Evolutionary conservation across 345 rosid species (phyloP), one percentile per base, ranked within the genome.

Genomic region (Linum lewisii): DNA sequence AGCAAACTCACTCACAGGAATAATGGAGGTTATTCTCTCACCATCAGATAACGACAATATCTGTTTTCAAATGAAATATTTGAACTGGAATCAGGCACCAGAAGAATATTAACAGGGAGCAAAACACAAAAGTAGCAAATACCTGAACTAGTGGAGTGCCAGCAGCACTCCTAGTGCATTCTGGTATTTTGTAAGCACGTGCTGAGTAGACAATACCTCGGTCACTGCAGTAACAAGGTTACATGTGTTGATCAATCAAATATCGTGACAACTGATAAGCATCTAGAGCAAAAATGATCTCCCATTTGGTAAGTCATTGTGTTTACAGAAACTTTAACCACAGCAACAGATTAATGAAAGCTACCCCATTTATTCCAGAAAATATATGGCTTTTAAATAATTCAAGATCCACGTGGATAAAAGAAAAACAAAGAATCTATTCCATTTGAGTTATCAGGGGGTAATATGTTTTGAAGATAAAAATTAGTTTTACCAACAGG

Each of bases 81-180:
- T 37, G 49, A 11, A 63, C 1, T 51, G 16, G 52, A 22, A 59
- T 38, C 25, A 72, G 75, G 64, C 26, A 50, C 50, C 36, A 61
- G 59, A 6, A n/a, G 10, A 57, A 52, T 22, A 42, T 58, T 38
- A 51, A 60, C 51, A 22, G 34, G n/a, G 10, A 57, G 23, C 38
- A 44, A 58, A 23, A 53, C 47, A 58, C n/a, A 45, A 51, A 34
- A 62, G 51, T 6, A 49, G 25, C 67, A 29, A 62, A 56, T 75
- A 92, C 98, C 91, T 92, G 98, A 45, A 92, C 78, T 69, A 92
- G 63, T 36, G 98, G 97, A 24, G 90, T 84, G 16, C 98, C 98
- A 59, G 97, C 97, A 51, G 98, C 97, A 72, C 69, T 77, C 57
- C 97, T 83, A 34, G 84, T 77, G 73, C 90, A 83, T 77, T 92